A percentile compares a stretch with the other conserved stretches of the same genome.
phyloP scores from a whole-genome alignment of 2,329 filamentous ascomycete genomes.

The Mycogone perniciosa region DNA sequence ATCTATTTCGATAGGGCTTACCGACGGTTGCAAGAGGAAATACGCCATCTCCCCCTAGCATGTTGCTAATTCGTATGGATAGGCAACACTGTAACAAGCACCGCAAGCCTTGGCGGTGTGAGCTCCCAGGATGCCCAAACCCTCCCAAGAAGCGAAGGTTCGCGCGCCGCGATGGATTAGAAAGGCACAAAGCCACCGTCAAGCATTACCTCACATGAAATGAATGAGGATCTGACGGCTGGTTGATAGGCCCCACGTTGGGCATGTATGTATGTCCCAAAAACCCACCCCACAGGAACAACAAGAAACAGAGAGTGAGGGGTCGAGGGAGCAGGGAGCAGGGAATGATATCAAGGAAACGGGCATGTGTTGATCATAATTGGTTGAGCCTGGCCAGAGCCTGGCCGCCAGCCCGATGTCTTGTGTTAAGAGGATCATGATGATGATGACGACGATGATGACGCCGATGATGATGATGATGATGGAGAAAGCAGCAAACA shows the following conservation, averaged over 20 bases:
- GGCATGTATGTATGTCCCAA: neutral
- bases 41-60: constrained; percentile 2
- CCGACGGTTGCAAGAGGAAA: neutral
- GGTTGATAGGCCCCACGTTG: neutral
- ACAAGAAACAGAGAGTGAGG: neutral
- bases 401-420: neutral
- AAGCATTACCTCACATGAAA: constrained; percentile 30
- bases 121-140: constrained; percentile 34
- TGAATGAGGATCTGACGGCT: neutral
- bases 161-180: constrained; percentile 36
- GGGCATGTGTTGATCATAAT: neutral
- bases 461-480: neutral
- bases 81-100: constrained; percentile 40
- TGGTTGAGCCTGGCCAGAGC: neutral
- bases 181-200: constrained; percentile 35
- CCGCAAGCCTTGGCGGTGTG: constrained; percentile 36
- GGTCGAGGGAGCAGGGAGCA: neutral
- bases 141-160: constrained; percentile 36
- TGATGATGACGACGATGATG: neutral
- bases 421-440: neutral
- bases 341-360: neutral
- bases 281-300: neutral
- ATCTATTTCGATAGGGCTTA: neutral
- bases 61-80: constrained; percentile 10
- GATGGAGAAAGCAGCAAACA: neutral